These are phyloP conservation scores for Calamus simplicifolius DNA, from an alignment of 176 grass and related monocot genomes.

Conservation along the genomic window DNA sequence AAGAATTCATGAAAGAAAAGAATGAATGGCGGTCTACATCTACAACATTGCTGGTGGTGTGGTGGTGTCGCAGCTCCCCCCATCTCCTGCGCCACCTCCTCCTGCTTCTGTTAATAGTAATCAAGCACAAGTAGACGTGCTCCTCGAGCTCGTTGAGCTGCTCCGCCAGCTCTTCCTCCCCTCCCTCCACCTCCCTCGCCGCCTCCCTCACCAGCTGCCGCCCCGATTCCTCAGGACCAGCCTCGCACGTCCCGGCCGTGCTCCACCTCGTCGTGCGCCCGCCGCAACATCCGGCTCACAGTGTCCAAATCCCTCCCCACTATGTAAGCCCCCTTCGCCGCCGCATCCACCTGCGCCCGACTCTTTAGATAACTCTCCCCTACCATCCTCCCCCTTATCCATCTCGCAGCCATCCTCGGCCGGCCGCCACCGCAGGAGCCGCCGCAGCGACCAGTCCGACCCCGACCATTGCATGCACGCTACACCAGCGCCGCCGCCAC, in stretches of 20 bases:
- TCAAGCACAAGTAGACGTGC: conserved; percentile 73
- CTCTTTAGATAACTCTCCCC: background rate
- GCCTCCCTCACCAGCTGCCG: conserved; percentile 16
- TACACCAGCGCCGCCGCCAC: conserved; percentile 22
- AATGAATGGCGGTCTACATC: too few species aligned
- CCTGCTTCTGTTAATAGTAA: conserved; percentile 76
- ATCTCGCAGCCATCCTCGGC: background rate
- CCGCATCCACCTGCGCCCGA: conserved; percentile 44
- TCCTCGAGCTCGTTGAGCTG: conserved; percentile 32
- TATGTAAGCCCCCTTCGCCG: conserved; percentile 70
- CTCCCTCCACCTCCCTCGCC: conserved; percentile 41
- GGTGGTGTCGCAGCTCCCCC: too few species aligned
- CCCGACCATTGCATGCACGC: conserved; percentile 34
- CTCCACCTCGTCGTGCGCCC: conserved; percentile 78
- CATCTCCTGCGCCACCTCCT: conserved; percentile 45
- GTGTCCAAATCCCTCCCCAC: conserved; percentile 79
- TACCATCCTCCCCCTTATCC: background rate
- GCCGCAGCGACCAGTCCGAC: conserved; percentile 18
- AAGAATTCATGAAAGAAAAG: too few species aligned
- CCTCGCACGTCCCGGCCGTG: conserved; percentile 63
- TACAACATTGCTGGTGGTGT: too few species aligned
- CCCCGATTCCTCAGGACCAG: conserved; percentile 37
- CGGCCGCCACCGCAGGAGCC: background rate
- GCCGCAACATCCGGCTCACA: conserved; percentile 65
- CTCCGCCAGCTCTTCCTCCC: conserved; percentile 38